These are phyloP conservation scores for Jacaranda mimosifolia DNA, from an alignment of 257 asterid genomes.

Conservation along the genomic window DNA sequence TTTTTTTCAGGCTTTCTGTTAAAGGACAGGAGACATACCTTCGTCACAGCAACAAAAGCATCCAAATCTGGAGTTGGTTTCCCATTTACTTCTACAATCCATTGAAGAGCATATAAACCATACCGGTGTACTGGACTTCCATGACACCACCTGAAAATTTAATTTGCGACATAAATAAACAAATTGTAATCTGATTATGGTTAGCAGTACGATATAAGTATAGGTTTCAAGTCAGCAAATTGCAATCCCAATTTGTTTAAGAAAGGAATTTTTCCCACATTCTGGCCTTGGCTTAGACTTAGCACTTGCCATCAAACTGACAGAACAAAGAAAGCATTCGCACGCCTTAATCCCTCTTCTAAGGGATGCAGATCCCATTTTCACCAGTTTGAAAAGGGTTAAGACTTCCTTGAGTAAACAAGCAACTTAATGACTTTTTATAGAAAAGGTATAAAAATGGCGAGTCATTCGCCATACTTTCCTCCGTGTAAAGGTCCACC, in stretches of 20 bases:
- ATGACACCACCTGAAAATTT: constrained; percentile 86
- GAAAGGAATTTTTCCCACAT: background rate
- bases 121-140: constrained; percentile 97
- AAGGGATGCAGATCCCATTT: too few relatives aligned
- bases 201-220: background rate
- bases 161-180: constrained; percentile 26
- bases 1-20: too few relatives aligned
- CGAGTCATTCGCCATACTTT: too few relatives aligned
- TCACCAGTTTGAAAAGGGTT: too few relatives aligned
- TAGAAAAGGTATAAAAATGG: too few relatives aligned
- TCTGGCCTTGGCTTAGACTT: background rate
- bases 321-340: background rate
- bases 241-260: constrained; percentile 11
- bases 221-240: background rate
- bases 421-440: too few relatives aligned
- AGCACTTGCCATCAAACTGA: background rate
- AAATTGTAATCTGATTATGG: constrained; percentile 12
- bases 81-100: constrained; percentile 98
- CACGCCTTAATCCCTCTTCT: background rate
- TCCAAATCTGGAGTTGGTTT: constrained; percentile 90
- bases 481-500: too few relatives aligned
- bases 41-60: constrained; percentile 83
- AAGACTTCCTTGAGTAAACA: too few relatives aligned
- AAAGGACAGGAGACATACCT: constrained; percentile 54
- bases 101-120: constrained; percentile 94